Conservation (phyloP, 495 filamentous ascomycete species). For the Penicillium macrosclerotiorum region DNA sequence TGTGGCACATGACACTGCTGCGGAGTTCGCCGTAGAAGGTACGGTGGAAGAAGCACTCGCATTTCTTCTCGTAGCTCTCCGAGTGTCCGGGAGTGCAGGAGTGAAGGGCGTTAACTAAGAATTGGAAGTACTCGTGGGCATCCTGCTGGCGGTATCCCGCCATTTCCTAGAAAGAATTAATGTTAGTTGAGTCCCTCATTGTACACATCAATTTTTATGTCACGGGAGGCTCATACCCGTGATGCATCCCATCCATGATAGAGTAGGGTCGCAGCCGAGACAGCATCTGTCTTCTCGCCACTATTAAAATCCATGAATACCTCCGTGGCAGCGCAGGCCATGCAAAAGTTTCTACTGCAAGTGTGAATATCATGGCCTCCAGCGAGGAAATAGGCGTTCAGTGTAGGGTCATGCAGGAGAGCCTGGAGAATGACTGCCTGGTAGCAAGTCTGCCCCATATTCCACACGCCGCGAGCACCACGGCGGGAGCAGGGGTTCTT, state of each 20-base stretch:
- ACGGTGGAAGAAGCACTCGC: constrained; percentile 84
- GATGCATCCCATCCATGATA: constrained; percentile 30
- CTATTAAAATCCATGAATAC: constrained; percentile 90
- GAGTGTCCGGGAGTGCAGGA: constrained; percentile 36
- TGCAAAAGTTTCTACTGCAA: constrained; percentile 59
- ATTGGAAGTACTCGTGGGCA: constrained; percentile 93
- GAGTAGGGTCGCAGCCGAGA: constrained; percentile 78
- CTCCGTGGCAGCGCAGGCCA: constrained; percentile 85
- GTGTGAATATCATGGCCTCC: constrained; percentile 74
- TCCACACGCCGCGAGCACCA: constrained; percentile 81
- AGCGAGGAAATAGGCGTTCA: constrained; percentile 81
- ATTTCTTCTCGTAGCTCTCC: constrained; percentile 58
- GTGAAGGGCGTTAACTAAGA: constrained; percentile 83
- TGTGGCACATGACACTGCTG: constrained; percentile 81
- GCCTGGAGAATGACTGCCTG: constrained; percentile 88
- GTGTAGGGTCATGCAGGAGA: constrained; percentile 81
- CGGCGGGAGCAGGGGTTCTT: constrained; percentile 46
- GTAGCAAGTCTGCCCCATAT: constrained; percentile 92
- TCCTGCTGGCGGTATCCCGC: constrained; percentile 93
- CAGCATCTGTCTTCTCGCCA: constrained; percentile 75
- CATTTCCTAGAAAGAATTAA: constrained; percentile 55
- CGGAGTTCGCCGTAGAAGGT: constrained; percentile 85
- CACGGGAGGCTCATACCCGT: constrained; percentile 9
- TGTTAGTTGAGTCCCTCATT: background rate
- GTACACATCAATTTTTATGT: background rate